Conservation (phyloP, 2,329 filamentous ascomycete species). For the Pseudocercospora crystallina region DNA sequence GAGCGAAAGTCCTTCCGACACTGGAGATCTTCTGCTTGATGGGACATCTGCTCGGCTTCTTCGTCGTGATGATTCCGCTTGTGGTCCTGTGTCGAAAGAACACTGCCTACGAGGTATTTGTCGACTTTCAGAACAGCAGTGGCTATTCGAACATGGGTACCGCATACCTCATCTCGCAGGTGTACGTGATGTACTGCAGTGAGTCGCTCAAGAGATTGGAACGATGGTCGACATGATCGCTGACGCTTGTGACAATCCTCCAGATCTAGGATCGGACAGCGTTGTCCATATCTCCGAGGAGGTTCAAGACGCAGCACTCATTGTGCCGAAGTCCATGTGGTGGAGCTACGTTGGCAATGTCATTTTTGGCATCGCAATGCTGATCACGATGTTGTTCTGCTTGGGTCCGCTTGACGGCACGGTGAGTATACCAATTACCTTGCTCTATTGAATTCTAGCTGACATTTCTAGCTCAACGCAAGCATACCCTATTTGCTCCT, state of each 20-base stretch:
- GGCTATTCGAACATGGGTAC: constrained; percentile 32
- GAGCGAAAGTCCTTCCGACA: constrained; percentile 35
- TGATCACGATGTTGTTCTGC: constrained; percentile 34
- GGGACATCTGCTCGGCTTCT: constrained; percentile 33
- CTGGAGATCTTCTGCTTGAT: constrained; percentile 41
- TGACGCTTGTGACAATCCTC: no score
- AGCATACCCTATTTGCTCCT: constrained; percentile 28
- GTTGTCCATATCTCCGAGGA: constrained; percentile 38
- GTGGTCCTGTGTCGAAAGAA: constrained; percentile 34
- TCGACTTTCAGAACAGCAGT: constrained; percentile 29
- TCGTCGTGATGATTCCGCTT: constrained; percentile 34
- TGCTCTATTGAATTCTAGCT: no score
- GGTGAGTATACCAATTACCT: constrained; percentile 13
- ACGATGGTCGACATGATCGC: no score
- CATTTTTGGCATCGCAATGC: constrained; percentile 22
- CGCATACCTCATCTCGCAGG: constrained; percentile 32
- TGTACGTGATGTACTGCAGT: constrained; percentile 28
- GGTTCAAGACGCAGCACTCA: constrained; percentile 31
- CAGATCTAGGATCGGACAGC: constrained; percentile 28
- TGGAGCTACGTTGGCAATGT: constrained; percentile 29
- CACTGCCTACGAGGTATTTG: constrained; percentile 33
- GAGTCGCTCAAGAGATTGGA: no score
- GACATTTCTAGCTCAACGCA: constrained; percentile 15
- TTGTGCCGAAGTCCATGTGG: constrained; percentile 33
- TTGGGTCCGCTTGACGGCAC: constrained; percentile 30